Evolutionary conservation across 306 rosid genomes (phyloP), one percentile per base, ranked within the genome.

Genomic region (Begonia loranthoides): DNA sequence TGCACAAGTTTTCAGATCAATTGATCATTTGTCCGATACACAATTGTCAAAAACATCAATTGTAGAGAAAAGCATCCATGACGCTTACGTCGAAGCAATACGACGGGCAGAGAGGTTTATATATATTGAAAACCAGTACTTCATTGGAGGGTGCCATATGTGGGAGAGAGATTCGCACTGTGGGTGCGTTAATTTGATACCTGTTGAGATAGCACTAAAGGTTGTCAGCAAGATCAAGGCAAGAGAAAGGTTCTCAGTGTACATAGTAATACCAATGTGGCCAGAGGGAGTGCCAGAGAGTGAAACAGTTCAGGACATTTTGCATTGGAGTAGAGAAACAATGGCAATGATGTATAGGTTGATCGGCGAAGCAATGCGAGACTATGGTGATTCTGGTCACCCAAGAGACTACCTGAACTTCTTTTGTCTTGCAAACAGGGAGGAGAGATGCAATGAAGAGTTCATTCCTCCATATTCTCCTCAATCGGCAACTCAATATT

Each of bases 211-310:
- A 56, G 92, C 93, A 40, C 88, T 90, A 12, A 90, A 86, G 55
- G 82, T 90, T 55, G 84, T 66, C 3, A 67, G 57, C 17, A 86
- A 90, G 79, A 90, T 90, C 15, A 90, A 65, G 55, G 84, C 83
- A 54, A 76, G 70, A 66, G 79, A 90, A 79, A 75, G 92, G 2
- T 90, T 90, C 63, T 75, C 86, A 36, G 99, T 71, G 63, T 90
- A 90, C 21, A 66, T 90, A 47, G 81, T 90, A 22, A 86, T 90
- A 12, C 99, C 99, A 28, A 86, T 90, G 99, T 90, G 99, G 95
- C 99, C 99, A 10, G 95, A 90, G 77, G 99, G 99, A 19, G 62
- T 56, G 12, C 82, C 95, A 21, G 92, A 82, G 59, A 76, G 94
- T 67, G 99, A 90, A 17, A 50, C 86, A 10, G 99, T 90, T 56